These are phyloP conservation scores for Phylloporus rhodoxanthus DNA, from an alignment of 768 basidiomycete genomes.

Conservation along the genomic window DNA sequence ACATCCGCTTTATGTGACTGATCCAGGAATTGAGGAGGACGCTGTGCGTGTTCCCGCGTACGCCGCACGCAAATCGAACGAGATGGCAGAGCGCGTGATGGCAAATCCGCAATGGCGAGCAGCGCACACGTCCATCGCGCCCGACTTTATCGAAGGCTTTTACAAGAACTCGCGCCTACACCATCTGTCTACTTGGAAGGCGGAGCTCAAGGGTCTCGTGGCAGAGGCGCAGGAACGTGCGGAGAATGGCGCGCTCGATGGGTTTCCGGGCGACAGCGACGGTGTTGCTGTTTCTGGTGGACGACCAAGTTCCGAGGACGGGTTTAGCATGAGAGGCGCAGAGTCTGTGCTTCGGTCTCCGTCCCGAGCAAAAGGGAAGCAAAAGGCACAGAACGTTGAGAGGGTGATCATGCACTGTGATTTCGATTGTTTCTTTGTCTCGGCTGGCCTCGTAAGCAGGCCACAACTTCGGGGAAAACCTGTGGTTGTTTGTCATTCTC, in stretches of 20 bases:
- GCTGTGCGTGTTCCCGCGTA: conserved; percentile 54
- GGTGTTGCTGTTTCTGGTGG: not conserved
- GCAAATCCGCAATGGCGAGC: conserved; percentile 79
- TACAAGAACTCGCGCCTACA: conserved; percentile 89
- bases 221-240: conserved; percentile 70
- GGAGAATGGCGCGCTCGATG: conserved; percentile 35
- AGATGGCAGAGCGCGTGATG: conserved; percentile 72
- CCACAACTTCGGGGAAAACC: conserved; percentile 84
- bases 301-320: conserved; percentile 6
- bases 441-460: conserved; percentile 75
- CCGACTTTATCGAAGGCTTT: conserved; percentile 82
- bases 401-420: conserved; percentile 87
- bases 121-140: conserved; percentile 79
- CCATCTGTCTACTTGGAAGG: conserved; percentile 87
- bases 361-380: conserved; percentile 45
- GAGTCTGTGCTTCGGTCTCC: conserved; percentile 47
- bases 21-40: conserved; percentile 39
- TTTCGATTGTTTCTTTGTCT: conserved; percentile 97
- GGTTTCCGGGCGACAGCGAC: not conserved
- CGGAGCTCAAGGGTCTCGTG: conserved; percentile 77
- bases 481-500: conserved; percentile 93
- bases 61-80: conserved; percentile 64
- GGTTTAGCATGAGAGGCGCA: conserved; percentile 50
- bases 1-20: conserved; percentile 35
- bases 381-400: conserved; percentile 42